Evolutionary conservation across 257 asterid genomes (phyloP).

Genomic region (Perilla frutescens): DNA sequence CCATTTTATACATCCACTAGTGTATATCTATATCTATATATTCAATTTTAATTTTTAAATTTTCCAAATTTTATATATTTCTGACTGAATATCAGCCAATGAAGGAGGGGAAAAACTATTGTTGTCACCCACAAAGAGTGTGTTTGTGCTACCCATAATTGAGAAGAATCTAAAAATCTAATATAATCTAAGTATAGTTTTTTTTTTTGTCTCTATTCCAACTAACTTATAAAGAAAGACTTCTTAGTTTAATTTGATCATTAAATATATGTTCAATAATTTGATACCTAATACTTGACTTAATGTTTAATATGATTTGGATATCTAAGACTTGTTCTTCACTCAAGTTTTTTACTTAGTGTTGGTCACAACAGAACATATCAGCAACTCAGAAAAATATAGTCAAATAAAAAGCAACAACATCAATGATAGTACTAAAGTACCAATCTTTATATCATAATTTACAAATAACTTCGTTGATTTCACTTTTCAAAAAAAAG

Average conservation of each 20-base stretch:
- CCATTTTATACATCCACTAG: not conserved
- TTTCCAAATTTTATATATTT: not conserved
- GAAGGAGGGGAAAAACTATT: too few relatives aligned
- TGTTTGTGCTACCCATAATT: not conserved
- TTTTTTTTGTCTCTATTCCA: not conserved
- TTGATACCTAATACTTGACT: not conserved
- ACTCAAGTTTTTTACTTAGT: not conserved
- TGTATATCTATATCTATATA: not conserved
- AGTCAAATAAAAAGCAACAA: not conserved
- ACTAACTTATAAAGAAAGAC: not conserved
- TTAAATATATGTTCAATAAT: not conserved
- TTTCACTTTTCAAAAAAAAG: too few relatives aligned
- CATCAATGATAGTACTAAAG: not conserved
- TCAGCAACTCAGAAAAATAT: not conserved
- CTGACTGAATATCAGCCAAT: not conserved
- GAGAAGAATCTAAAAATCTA: not conserved
- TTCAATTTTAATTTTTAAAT: not conserved
- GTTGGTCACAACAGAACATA: not conserved
- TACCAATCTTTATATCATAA: not conserved
- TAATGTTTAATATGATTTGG: not conserved
- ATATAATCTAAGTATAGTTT: not conserved
- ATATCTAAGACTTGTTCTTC: conserved; percentile 4
- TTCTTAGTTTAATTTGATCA: not conserved
- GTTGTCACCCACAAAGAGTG: conserved; percentile 17
- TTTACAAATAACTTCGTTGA: not conserved